Base-by-base conservation (phyloP, 345 rosid species). In the Eutrema japonicum region DNA sequence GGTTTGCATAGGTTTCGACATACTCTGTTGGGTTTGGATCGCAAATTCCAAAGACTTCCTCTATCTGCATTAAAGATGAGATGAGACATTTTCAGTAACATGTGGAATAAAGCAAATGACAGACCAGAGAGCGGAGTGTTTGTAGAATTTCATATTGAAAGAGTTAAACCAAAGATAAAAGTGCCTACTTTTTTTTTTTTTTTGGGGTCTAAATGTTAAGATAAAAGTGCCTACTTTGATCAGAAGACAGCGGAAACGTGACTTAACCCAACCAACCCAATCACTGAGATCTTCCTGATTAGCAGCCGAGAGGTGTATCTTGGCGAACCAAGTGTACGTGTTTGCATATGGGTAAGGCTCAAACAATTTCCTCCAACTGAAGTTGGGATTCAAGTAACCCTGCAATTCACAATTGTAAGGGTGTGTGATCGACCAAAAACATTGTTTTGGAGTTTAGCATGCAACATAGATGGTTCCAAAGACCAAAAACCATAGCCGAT, bases 181-280 rank as follows among this genome's bases (percentile, higher is more conserved):
- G 33, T 6, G 37, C 22, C 27, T 77, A 84, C 92, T 85, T 84
- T 84, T n/a, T n/a, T n/a, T n/a, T n/a, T n/a, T n/a, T n/a, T n/a
- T n/a, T n/a, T n/a, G n/a, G n/a, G n/a, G n/a, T n/a, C n/a, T n/a
- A n/a, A n/a, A n/a, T n/a, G n/a, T n/a, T n/a, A 61, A 18, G 6
- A 27, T 42, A 30, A n/a, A 63, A 32, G 33, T 6, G 37, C 22
- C 27, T 77, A 84, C 92, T 85, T 84, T 84, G 38, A 78, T 70
- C 26, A 88, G 75, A 72, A 86, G 87, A 76, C 54, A 60, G 18
- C 79, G 86, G 64, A 88, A 82, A 12, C 84, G 90, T 46, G 88
- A 88, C 81, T 80, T 88, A 27, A 80, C 85, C 93, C 86, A 85
- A 66, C 93, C 90, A 51, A 78, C 86, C 88, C 88, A 86, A 60